phyloP scores from a whole-genome alignment of 768 basidiomycete genomes.

The Auricularia sp. region DNA sequence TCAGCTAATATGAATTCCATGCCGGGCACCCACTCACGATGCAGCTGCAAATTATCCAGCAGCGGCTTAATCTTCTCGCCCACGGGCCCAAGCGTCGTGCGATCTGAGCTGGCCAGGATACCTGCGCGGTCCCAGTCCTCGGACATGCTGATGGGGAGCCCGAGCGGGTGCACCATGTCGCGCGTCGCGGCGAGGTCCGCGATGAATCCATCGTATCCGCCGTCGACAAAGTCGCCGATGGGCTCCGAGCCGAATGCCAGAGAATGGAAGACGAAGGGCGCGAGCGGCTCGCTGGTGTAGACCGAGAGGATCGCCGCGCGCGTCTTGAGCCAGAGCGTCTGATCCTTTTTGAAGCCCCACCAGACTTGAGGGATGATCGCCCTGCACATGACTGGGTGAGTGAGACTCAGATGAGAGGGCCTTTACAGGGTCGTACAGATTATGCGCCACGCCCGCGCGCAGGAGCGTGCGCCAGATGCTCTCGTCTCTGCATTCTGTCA shows the following conservation, averaged over 20 bases:
- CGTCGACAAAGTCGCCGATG: slow-evolving; percentile 12
- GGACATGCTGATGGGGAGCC: slow-evolving; percentile 9
- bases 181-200: slow-evolving; percentile 6
- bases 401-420: not conserved
- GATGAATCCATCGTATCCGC: slow-evolving; percentile 3
- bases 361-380: slow-evolving; percentile 8
- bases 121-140: slow-evolving; percentile 14
- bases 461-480: slow-evolving; percentile 11
- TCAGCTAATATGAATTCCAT: not conserved
- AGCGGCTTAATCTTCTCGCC: slow-evolving; percentile 4
- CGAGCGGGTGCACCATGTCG: slow-evolving; percentile 6
- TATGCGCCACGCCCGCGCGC: slow-evolving; percentile 6
- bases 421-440: slow-evolving; percentile 1
- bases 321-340: slow-evolving; percentile 6
- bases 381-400: not conserved
- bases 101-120: not conserved
- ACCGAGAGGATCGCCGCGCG: slow-evolving; percentile 7
- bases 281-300: slow-evolving; percentile 3
- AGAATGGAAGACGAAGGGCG: slow-evolving; percentile 13
- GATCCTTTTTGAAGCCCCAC: slow-evolving; percentile 8
- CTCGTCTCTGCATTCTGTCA: slow-evolving; percentile 6
- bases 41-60: slow-evolving; percentile 10
- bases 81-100: slow-evolving; percentile 4
- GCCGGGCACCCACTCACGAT: slow-evolving; percentile 3
- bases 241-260: slow-evolving; percentile 13